phyloP scores from a whole-genome alignment of 805 yeast species.

The Jamesozyma gamospora region DNA sequence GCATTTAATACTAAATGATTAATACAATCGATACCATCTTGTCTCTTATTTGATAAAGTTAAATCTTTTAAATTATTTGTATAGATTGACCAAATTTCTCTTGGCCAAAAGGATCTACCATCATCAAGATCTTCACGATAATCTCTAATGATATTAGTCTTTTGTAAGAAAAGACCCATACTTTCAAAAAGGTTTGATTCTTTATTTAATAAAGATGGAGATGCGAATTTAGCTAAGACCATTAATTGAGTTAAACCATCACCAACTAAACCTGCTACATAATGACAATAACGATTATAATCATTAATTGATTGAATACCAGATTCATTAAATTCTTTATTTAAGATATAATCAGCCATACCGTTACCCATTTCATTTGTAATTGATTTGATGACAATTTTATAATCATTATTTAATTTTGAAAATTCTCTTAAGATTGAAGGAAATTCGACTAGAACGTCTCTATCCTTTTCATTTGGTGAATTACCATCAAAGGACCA shows the following conservation, averaged over 20 bases:
- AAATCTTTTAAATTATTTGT: conserved; percentile 55
- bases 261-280: conserved; percentile 97
- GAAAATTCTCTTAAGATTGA: conserved; percentile 60
- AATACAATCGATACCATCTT: conserved; percentile 62
- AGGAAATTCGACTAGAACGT: conserved; percentile 73
- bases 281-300: conserved; percentile 86
- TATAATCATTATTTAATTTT: conserved; percentile 62
- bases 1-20: conserved; percentile 75
- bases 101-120: conserved; percentile 93
- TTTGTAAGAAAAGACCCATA: conserved; percentile 93
- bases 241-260: conserved; percentile 85
- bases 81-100: conserved; percentile 83
- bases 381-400: conserved; percentile 67
- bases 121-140: conserved; percentile 85
- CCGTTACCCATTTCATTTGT: conserved; percentile 90
- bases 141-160: conserved; percentile 92
- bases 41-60: conserved; percentile 35
- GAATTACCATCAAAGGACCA: conserved; percentile 77
- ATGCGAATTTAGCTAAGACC: conserved; percentile 64
- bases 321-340: conserved; percentile 64
- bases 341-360: conserved; percentile 85
- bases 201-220: conserved; percentile 37
- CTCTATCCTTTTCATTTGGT: conserved; percentile 71
- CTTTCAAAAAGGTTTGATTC: conserved; percentile 52
- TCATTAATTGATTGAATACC: conserved; percentile 75